phyloP scores from a whole-genome alignment of 2,329 filamentous ascomycete species.

The Trichoderma asperellum region DNA sequence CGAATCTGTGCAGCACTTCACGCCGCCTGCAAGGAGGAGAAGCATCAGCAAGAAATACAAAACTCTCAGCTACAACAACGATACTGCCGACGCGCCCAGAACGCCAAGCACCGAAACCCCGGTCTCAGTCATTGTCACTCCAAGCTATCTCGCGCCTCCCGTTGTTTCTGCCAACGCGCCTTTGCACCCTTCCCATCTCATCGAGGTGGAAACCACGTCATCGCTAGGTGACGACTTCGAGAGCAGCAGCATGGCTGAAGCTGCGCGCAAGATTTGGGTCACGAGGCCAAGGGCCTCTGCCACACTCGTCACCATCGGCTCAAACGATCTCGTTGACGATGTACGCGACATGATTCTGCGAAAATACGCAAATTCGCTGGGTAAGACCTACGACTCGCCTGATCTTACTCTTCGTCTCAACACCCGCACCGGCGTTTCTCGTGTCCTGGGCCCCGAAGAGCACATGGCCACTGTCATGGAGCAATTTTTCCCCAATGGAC shows the following conservation, averaged over 20 bases:
- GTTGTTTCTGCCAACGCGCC: constrained; percentile 23
- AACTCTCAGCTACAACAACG: neutral
- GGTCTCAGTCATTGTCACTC: neutral
- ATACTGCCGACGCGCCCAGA: neutral
- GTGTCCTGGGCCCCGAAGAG: constrained; percentile 83
- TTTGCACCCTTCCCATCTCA: constrained; percentile 34
- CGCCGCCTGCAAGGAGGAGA: neutral
- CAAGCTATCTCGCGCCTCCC: neutral
- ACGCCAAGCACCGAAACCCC: neutral
- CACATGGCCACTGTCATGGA: constrained; percentile 78
- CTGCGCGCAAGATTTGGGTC: constrained; percentile 89
- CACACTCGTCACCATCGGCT: constrained; percentile 81
- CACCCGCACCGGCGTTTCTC: constrained; percentile 71
- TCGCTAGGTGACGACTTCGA: constrained; percentile 37
- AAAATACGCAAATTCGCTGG: constrained; percentile 93
- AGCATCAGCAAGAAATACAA: neutral
- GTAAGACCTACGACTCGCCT: constrained; percentile 84
- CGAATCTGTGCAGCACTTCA: neutral
- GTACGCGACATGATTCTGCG: constrained; percentile 87
- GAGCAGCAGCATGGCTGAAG: constrained; percentile 62
- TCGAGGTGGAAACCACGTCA: constrained; percentile 28
- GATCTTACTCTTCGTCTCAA: constrained; percentile 81
- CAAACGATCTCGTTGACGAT: constrained; percentile 93
- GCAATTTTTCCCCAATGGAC: constrained; percentile 81
- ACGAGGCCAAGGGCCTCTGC: constrained; percentile 83